These are phyloP conservation scores for Vanrija pseudolonga DNA, from an alignment of 1,284 basidiomycete species.

Conservation along the genomic window DNA sequence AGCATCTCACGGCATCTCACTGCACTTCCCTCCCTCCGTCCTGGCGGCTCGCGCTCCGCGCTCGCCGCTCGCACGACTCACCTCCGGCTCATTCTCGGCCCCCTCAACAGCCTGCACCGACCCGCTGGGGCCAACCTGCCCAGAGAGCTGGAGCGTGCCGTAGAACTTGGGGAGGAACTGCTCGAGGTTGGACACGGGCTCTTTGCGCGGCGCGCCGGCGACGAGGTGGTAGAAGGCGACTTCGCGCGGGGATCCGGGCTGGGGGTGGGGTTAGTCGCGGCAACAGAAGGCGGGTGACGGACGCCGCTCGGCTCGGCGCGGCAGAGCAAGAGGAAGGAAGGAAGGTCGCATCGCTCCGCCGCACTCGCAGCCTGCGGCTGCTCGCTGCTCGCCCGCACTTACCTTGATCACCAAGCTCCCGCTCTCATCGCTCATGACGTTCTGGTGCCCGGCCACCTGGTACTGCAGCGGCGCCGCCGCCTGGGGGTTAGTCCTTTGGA, in stretches of 20 bases:
- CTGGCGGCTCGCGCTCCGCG: no score
- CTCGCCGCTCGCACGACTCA: constrained; percentile 11
- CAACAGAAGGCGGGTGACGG: no score
- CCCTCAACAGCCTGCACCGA: constrained; percentile 12
- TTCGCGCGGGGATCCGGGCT: constrained; percentile 66
- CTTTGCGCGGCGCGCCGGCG: constrained; percentile 39
- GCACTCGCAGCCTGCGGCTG: background rate
- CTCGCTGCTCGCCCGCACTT: background rate
- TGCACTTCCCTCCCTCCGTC: no score
- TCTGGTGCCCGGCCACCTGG: constrained; percentile 86
- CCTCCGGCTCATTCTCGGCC: constrained; percentile 24
- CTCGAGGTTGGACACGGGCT: constrained; percentile 32
- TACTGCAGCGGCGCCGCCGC: constrained; percentile 48
- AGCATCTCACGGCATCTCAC: no score
- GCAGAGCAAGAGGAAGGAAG: no score
- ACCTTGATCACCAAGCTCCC: constrained; percentile 77
- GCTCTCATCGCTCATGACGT: constrained; percentile 69
- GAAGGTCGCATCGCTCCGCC: no score
- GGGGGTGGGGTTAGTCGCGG: background rate
- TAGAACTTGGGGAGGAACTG: constrained; percentile 68
- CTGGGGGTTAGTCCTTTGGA: background rate
- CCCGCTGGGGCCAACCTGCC: constrained; percentile 52
- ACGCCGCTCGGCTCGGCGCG: background rate
- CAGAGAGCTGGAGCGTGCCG: constrained; percentile 69
- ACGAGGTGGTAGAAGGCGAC: constrained; percentile 73